A percentile compares a stretch with the other conserved stretches of the same genome.
These are phyloP conservation scores for Fusarium sterilihyphosum DNA, from an alignment of 2,329 filamentous ascomycete species.

Conservation along the genomic window DNA sequence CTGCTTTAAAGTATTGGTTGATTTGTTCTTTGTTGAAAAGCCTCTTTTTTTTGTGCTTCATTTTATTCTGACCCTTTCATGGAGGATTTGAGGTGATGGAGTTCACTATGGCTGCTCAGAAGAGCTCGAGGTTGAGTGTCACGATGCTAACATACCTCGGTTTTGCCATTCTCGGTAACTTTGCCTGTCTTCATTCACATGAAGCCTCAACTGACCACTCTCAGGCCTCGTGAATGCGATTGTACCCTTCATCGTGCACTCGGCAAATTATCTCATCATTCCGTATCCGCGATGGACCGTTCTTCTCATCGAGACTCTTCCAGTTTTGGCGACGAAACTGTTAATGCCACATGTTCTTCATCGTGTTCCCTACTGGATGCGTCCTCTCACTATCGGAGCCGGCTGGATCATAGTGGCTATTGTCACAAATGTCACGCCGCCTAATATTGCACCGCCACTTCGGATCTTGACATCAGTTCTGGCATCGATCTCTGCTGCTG, in stretches of 20 bases:
- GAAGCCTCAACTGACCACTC: constrained; percentile 6
- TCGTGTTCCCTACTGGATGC: constrained; percentile 43
- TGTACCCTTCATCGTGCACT: constrained; percentile 45
- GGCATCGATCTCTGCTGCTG: constrained; percentile 44
- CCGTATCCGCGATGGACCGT: constrained; percentile 47
- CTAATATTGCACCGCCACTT: constrained; percentile 47
- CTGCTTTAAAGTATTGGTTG: neutral
- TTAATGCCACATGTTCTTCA: constrained; percentile 43
- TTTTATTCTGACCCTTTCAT: neutral
- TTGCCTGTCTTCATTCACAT: neutral
- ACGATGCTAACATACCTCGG: constrained; percentile 39
- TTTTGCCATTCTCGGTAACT: constrained; percentile 42
- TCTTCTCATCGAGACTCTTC: constrained; percentile 46
- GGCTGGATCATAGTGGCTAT: constrained; percentile 45
- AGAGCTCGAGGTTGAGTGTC: neutral
- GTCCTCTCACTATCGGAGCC: constrained; percentile 40
- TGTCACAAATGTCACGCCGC: constrained; percentile 44
- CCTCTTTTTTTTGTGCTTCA: neutral
- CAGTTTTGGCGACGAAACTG: constrained; percentile 45
- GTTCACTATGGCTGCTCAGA: constrained; percentile 1
- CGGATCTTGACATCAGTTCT: constrained; percentile 45
- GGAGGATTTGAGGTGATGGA: neutral
- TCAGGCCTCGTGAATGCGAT: constrained; percentile 46
- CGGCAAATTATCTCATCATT: constrained; percentile 50
- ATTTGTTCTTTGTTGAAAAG: neutral